These are phyloP conservation scores for Penicillium brevicompactum DNA, from an alignment of 2,329 filamentous ascomycete genomes.

Conservation along the genomic window DNA sequence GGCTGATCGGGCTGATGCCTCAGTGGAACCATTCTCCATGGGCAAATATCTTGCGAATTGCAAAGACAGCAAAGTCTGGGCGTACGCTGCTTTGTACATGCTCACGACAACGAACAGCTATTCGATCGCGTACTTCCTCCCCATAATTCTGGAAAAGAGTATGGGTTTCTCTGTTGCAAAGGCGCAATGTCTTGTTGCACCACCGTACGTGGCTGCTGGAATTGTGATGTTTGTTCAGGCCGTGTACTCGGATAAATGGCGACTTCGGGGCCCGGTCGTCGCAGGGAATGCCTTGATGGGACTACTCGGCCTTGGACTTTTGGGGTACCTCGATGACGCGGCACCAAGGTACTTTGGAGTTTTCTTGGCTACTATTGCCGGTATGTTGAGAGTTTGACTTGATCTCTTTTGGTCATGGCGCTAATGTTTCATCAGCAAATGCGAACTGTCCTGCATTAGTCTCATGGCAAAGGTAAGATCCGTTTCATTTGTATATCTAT, in stretches of 20 bases:
- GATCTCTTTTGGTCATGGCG: not conserved
- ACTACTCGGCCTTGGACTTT: conserved; percentile 68
- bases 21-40: conserved; percentile 8
- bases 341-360: conserved; percentile 70
- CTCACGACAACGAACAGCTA: conserved; percentile 14
- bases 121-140: conserved; percentile 18
- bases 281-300: conserved; percentile 64
- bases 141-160: conserved; percentile 16
- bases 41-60: conserved; percentile 11
- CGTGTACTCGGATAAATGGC: conserved; percentile 66
- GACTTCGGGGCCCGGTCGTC: conserved; percentile 66
- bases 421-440: not conserved
- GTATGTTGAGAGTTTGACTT: conserved; percentile 51
- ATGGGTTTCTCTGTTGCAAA: conserved; percentile 15
- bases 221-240: conserved; percentile 56
- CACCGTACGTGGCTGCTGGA: conserved; percentile 6
- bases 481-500: not conserved
- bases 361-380: conserved; percentile 71
- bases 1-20: conserved; percentile 13
- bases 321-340: conserved; percentile 62
- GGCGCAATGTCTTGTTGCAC: conserved; percentile 16
- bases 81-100: conserved; percentile 10
- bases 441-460: conserved; percentile 55
- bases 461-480: conserved; percentile 68
- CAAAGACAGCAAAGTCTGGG: conserved; percentile 15